A percentile compares a stretch with the other conserved stretches of the same genome.
Conservation (phyloP, 2,329 filamentous ascomycete species). For the Arthroderma sp. region DNA sequence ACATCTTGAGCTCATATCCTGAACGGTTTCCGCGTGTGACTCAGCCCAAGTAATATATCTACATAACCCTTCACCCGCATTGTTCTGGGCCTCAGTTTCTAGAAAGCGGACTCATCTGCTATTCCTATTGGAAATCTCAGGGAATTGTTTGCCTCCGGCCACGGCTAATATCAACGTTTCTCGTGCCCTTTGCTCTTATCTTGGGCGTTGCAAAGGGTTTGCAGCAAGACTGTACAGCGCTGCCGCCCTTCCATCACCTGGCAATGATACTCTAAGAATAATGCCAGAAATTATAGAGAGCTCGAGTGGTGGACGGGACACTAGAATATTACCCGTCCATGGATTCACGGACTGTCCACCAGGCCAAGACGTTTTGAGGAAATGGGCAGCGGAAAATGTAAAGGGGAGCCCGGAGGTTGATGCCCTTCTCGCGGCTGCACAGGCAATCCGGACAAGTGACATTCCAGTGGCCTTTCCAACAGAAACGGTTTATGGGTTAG, state of each 20-base stretch:
- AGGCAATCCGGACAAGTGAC: constrained; percentile 51
- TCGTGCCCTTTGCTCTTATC: not conserved
- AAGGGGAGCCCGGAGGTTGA: constrained; percentile 35
- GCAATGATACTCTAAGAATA: not conserved
- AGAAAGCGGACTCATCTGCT: not conserved
- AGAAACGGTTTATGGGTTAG: constrained; percentile 92
- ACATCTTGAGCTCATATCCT: not conserved
- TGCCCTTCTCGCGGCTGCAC: constrained; percentile 53
- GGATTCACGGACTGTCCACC: constrained; percentile 26
- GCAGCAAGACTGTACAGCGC: not conserved
- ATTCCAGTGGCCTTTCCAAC: constrained; percentile 89
- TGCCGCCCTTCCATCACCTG: not conserved
- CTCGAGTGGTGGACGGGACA: constrained; percentile 9
- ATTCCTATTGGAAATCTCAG: not conserved
- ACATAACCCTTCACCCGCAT: not conserved
- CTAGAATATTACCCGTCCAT: constrained; percentile 30
- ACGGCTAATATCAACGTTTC: not conserved
- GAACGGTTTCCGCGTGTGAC: not conserved
- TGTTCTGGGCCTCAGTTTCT: not conserved
- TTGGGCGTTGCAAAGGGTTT: not conserved
- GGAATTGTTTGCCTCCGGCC: not conserved
- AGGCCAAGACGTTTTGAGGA: constrained; percentile 25
- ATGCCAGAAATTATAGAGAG: not conserved
- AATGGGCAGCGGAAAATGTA: constrained; percentile 29
- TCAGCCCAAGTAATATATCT: not conserved